phyloP scores from a whole-genome alignment of 106 monocot species.

The Dendrobium chrysotoxum region DNA sequence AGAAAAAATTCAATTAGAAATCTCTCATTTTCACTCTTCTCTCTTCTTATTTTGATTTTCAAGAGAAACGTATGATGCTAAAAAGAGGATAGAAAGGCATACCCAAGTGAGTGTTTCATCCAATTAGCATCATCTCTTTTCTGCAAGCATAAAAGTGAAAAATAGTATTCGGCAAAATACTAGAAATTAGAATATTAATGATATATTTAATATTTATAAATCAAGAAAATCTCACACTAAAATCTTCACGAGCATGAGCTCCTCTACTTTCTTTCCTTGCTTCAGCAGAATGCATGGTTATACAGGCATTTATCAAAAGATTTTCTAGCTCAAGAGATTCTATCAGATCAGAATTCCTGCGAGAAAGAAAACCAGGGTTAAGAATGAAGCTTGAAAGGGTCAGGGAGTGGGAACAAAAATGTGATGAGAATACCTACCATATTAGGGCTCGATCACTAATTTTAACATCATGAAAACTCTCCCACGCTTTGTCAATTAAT shows the following conservation, averaged over 20 bases:
- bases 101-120: constrained; percentile 96
- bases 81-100: constrained; percentile 12
- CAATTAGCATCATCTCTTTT: constrained; percentile 98
- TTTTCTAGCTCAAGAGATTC: constrained; percentile 94
- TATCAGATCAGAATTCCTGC: constrained; percentile 93
- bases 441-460: constrained; percentile 71
- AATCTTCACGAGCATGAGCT: constrained; percentile 99
- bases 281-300: constrained; percentile 99
- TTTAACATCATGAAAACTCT: constrained; percentile 77
- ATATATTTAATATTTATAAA: neutral
- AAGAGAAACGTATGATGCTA: neutral
- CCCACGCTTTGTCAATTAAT: constrained; percentile 80
- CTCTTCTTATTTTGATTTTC: too few relatives aligned
- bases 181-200: neutral
- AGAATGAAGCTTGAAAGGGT: neutral
- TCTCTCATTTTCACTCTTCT: too few relatives aligned
- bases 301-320: constrained; percentile 90
- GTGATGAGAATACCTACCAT: constrained; percentile 40
- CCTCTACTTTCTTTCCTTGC: constrained; percentile 99
- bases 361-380: neutral
- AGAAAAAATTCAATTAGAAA: too few relatives aligned
- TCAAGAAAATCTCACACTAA: constrained; percentile 44
- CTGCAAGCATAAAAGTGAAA: constrained; percentile 32
- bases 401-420: neutral
- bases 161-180: neutral